These are phyloP conservation scores for Hirschioporus abietinus DNA, from an alignment of 768 basidiomycete genomes.

Conservation along the genomic window DNA sequence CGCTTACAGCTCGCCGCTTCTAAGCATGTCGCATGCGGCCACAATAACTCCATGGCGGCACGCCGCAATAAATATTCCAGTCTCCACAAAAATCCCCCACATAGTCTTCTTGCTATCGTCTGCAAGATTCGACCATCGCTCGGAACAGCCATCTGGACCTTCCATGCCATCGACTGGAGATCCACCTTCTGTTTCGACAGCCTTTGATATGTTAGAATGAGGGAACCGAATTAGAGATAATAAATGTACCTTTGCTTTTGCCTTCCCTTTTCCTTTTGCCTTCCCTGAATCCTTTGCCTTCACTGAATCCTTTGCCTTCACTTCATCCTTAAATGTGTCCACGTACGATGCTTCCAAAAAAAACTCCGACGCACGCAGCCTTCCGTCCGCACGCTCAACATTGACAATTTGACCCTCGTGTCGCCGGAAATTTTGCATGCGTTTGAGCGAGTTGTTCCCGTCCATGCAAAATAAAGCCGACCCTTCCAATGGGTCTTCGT, in stretches of 20 bases:
- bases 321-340: slow-evolving; percentile 19
- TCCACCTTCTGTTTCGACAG: not conserved
- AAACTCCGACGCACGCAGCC: not conserved
- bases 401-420: not conserved
- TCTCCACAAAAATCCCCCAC: slow-evolving; percentile 17
- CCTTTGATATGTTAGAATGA: too few relatives aligned
- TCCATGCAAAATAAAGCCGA: slow-evolving; percentile 18
- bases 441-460: slow-evolving; percentile 15
- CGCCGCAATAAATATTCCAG: slow-evolving; percentile 16
- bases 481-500: slow-evolving; percentile 11
- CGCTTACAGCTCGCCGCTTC: slow-evolving; percentile 23
- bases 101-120: slow-evolving; percentile 17
- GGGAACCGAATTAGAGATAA: too few relatives aligned
- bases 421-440: not conserved
- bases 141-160: slow-evolving; percentile 6
- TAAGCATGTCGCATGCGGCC: slow-evolving; percentile 20
- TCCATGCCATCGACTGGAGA: not conserved
- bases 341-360: slow-evolving; percentile 11
- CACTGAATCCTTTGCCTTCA: slow-evolving; percentile 10
- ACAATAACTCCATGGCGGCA: slow-evolving; percentile 20
- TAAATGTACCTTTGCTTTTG: not conserved
- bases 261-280: slow-evolving; percentile 4
- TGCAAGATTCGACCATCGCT: slow-evolving; percentile 16
- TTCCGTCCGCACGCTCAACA: not conserved
- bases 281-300: slow-evolving; percentile 2